Base-by-base conservation (phyloP, 345 rosid genomes). In the Microthlaspi erraticum region DNA sequence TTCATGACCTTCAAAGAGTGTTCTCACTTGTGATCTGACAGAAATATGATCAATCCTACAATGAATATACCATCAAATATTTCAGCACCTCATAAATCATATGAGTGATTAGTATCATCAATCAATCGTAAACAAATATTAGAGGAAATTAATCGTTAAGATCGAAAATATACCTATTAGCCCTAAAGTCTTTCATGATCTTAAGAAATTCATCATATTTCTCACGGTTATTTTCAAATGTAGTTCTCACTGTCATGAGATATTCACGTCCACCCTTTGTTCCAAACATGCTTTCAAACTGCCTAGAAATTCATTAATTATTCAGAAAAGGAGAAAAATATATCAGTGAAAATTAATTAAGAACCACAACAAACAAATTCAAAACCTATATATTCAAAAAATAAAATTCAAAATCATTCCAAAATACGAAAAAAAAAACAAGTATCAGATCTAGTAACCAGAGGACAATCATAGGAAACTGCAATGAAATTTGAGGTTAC, bases 21-120 rank as follows among this genome's bases (percentile, higher is more conserved):
- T 86, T 72, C 86, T 87, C 56, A 91, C 97, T 74, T 85, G 86
- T 54, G 73, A 84, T 70, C 84, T 87, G 60, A 91, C 96, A 75
- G 87, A 93, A 17, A 79, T 73, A 6, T 89, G 86, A 78, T 87
- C 88, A 71, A 83, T 72, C 77, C 96, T 91, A 72, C 43, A 38
- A 10, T 38, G 5, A 38, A 29, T 29, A 64, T 42, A 46, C 1
- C n/a, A 7, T 8, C 48, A 23, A 53, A 55, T 44, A 86, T 85
- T 68, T 31, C 57, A 60, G 29, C 6, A 33, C 16, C 18, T n/a
- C 14, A 11, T 1, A 23, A n/a, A 43, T 38, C 45, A 41, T 16
- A 44, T 16, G 20, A 44, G 10, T 44, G 12, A n/a, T n/a, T n/a
- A n/a, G n/a, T n/a, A n/a, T n/a, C n/a, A n/a, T n/a, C n/a, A n/a